A percentile compares a stretch with the other conserved stretches of the same genome.
Evolutionary conservation across 2,329 filamentous ascomycete genomes (phyloP).

Genomic region (Leptodontidium sp.): DNA sequence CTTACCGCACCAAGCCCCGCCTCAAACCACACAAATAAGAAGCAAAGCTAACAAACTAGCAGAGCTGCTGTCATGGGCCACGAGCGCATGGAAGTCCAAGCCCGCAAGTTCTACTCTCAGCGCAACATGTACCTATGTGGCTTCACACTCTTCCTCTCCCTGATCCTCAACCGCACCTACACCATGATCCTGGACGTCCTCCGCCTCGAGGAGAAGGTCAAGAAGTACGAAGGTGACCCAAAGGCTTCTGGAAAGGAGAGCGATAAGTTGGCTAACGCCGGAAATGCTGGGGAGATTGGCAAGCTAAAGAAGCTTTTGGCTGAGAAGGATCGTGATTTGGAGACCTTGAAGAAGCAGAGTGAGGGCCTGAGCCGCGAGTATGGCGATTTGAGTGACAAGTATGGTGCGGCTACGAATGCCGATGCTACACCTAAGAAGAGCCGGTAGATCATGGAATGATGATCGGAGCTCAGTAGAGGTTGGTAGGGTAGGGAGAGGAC

Average conservation of each 20-base stretch:
- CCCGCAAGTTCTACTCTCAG: slow-evolving; percentile 99
- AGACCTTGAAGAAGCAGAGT: slow-evolving; percentile 91
- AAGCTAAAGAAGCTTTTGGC: slow-evolving; percentile 70
- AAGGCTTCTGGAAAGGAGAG: slow-evolving; percentile 70
- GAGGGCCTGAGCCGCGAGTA: slow-evolving; percentile 86
- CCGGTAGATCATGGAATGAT: slow-evolving; percentile 38
- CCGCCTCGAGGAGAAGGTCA: slow-evolving; percentile 90
- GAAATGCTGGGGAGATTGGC: slow-evolving; percentile 78
- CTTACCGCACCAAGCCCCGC: not conserved
- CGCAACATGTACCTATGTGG: slow-evolving; percentile 99
- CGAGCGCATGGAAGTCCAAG: slow-evolving; percentile 97
- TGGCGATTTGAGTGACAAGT: slow-evolving; percentile 83
- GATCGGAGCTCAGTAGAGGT: not conserved
- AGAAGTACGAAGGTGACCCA: slow-evolving; percentile 76
- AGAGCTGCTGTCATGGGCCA: slow-evolving; percentile 80
- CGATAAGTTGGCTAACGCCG: slow-evolving; percentile 75
- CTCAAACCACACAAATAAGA: not conserved
- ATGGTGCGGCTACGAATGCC: slow-evolving; percentile 63
- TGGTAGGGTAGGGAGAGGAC: not conserved
- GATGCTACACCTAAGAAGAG: slow-evolving; percentile 65
- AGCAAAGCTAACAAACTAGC: slow-evolving; percentile 42
- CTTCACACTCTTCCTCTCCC: slow-evolving; percentile 97
- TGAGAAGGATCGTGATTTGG: slow-evolving; percentile 83
- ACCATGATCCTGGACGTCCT: slow-evolving; percentile 67
- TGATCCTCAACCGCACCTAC: slow-evolving; percentile 99